phyloP scores from a whole-genome alignment of 306 rosid genomes.

The Crotalaria pallida region DNA sequence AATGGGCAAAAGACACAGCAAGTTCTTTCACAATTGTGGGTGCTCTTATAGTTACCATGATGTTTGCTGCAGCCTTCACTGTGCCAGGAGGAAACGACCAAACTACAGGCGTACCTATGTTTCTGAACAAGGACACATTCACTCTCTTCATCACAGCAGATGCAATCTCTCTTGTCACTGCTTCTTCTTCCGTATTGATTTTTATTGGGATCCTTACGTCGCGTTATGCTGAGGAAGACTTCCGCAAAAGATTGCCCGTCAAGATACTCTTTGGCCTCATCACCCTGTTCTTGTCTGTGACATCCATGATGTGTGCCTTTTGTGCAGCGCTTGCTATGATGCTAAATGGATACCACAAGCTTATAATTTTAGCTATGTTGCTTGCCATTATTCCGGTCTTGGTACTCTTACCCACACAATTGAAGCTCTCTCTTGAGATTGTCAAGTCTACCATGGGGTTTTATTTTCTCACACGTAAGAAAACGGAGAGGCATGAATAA shows the following conservation, averaged over 20 bases:
- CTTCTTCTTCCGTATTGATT: not conserved
- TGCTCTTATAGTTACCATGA: slow-evolving; percentile 1
- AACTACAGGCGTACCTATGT: not conserved
- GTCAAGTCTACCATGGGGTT: too few relatives aligned
- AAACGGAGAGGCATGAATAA: too few relatives aligned
- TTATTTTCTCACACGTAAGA: too few relatives aligned
- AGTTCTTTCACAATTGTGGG: not conserved
- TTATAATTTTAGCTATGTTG: not conserved
- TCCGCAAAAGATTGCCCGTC: not conserved
- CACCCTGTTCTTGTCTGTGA: not conserved
- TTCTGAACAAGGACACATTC: not conserved
- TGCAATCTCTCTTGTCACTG: not conserved
- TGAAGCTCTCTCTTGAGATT: not conserved
- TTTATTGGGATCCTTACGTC: not conserved
- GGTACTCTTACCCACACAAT: not conserved
- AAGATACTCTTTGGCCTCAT: not conserved
- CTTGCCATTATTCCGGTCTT: not conserved
- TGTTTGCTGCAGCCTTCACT: not conserved
- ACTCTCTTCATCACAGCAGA: not conserved
- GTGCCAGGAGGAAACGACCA: not conserved
- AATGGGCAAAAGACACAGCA: slow-evolving; percentile 22
- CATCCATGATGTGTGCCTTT: not conserved
- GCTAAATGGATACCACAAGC: not conserved
- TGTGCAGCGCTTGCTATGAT: not conserved
- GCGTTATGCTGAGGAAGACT: not conserved